Conservation (phyloP, 371 early-diverging fungal species). For the Quaeritorhiza haematococci region DNA sequence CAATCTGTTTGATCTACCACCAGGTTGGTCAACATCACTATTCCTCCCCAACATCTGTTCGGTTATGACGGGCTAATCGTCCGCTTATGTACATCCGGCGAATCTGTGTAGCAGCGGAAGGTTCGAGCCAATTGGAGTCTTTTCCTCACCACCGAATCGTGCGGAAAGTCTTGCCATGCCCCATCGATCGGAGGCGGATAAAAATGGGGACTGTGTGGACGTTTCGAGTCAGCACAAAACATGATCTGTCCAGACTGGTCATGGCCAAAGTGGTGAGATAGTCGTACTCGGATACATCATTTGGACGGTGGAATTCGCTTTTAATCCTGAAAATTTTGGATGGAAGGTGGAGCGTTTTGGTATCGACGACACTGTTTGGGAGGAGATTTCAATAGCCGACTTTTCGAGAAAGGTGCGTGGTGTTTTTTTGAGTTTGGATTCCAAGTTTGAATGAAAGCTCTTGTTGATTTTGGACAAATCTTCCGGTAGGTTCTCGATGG, state of each 20-base stretch:
- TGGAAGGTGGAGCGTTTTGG: conserved; percentile 74
- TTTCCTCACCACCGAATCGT: conserved; percentile 14
- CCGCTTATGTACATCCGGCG: conserved; percentile 8
- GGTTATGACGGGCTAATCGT: conserved; percentile 23
- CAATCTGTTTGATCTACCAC: background rate
- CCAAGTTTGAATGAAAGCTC: conserved; percentile 1
- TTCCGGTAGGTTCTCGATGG: conserved; percentile 2
- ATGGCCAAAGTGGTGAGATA: conserved; percentile 67
- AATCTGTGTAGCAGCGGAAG: background rate
- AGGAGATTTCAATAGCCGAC: conserved; percentile 54
- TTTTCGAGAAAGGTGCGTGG: conserved; percentile 28
- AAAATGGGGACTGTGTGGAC: conserved; percentile 92
- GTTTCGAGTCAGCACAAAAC: conserved; percentile 54
- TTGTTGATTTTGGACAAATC: background rate
- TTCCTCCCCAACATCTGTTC: too few relatives aligned
- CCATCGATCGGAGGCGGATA: conserved; percentile 75
- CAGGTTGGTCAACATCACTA: too few relatives aligned
- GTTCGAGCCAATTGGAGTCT: background rate
- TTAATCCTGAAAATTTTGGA: background rate
- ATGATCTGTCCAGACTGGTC: conserved; percentile 59
- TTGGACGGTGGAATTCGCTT: background rate
- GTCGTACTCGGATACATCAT: background rate
- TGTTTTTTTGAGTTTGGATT: conserved; percentile 6
- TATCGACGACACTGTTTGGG: conserved; percentile 71
- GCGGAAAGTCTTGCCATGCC: conserved; percentile 65